Percentiles rank a stretch among this genome's conserved stretches.
phyloP scores from a whole-genome alignment of 768 basidiomycete genomes.

The Calocybe indica region DNA sequence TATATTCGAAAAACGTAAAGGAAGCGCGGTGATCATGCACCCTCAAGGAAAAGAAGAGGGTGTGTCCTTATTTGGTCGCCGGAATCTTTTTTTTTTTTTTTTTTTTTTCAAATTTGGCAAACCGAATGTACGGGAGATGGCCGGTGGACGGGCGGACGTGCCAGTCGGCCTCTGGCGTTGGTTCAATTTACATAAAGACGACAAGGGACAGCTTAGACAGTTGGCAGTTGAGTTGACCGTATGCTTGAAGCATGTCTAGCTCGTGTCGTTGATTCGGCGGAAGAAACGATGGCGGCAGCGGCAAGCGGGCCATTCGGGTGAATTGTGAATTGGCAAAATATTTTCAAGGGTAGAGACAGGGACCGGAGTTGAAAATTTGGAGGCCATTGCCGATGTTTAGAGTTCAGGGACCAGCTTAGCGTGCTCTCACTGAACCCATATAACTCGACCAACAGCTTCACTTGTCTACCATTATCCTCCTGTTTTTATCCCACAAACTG shows the following conservation, averaged over 20 bases:
- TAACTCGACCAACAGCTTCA: constrained; percentile 30
- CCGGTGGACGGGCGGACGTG: too few relatives aligned
- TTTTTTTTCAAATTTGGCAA: too few relatives aligned
- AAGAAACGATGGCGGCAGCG: neutral
- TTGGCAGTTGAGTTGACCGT: neutral
- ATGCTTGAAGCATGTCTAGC: constrained; percentile 2
- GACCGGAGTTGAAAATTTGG: constrained; percentile 47
- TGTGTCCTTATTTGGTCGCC: too few relatives aligned
- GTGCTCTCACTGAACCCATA: constrained; percentile 37
- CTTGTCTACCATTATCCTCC: constrained; percentile 26
- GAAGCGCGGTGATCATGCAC: too few relatives aligned
- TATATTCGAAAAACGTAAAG: too few relatives aligned
- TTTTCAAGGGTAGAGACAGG: constrained; percentile 25
- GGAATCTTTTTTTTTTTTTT: too few relatives aligned
- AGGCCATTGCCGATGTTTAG: constrained; percentile 42
- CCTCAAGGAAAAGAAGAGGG: too few relatives aligned
- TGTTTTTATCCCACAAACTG: constrained; percentile 27
- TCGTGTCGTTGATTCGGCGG: neutral
- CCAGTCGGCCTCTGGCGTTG: too few relatives aligned
- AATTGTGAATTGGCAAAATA: constrained; percentile 17
- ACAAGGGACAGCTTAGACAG: neutral
- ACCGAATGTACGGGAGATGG: too few relatives aligned
- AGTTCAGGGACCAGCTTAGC: constrained; percentile 41
- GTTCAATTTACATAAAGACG: too few relatives aligned
- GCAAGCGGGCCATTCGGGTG: neutral